These are phyloP conservation scores for Brassica napus DNA, from an alignment of 345 rosid species.

Conservation along the genomic window DNA sequence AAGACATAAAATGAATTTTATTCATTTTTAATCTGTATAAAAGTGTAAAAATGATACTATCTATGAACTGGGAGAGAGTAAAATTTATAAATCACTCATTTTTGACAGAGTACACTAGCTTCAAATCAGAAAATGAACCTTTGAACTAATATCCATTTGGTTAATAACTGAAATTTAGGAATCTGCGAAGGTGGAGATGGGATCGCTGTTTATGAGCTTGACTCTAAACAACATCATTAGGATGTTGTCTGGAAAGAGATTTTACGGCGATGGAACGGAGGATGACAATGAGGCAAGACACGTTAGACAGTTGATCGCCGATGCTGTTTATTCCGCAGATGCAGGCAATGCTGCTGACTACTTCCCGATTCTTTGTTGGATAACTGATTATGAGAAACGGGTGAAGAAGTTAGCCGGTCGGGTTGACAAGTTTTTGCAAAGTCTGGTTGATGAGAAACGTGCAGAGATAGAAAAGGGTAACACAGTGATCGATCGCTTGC, in stretches of 20 bases:
- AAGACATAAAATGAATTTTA: too few species aligned
- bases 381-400: conserved; percentile 41
- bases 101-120: too few species aligned
- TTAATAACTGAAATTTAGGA: background rate
- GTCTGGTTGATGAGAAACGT: conserved; percentile 48
- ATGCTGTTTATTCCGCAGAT: conserved; percentile 24
- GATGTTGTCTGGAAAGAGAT: conserved; percentile 51
- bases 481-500: conserved; percentile 54
- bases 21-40: too few species aligned
- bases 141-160: too few species aligned
- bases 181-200: conserved; percentile 44
- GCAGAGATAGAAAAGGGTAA: conserved; percentile 15
- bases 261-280: conserved; percentile 47
- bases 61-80: too few species aligned
- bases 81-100: too few species aligned
- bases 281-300: conserved; percentile 40
- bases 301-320: conserved; percentile 43
- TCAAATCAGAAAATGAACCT: too few species aligned
- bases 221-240: conserved; percentile 44
- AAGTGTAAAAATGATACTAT: too few species aligned
- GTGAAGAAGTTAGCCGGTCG: background rate
- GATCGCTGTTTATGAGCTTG: conserved; percentile 35
- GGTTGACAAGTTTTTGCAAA: conserved; percentile 46
- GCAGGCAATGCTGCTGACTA: conserved; percentile 45
- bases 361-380: conserved; percentile 48